phyloP scores from a whole-genome alignment of 257 asterid species.

The Handroanthus guayacan region DNA sequence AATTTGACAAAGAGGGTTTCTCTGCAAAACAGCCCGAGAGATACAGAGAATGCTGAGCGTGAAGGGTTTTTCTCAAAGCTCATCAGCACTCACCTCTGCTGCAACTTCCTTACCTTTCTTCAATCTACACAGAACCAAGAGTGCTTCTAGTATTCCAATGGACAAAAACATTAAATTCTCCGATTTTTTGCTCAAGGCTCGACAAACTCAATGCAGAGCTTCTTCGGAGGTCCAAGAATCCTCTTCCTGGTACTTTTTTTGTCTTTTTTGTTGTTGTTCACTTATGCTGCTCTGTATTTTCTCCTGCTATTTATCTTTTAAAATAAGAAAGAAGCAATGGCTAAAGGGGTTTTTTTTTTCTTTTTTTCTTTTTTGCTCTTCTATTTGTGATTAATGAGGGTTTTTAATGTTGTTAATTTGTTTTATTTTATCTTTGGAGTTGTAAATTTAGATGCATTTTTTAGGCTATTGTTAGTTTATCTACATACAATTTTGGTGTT shows the following conservation, averaged over 20 bases:
- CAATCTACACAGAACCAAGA: constrained; percentile 14
- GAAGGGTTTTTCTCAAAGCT: constrained; percentile 38
- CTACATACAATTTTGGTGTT: background rate
- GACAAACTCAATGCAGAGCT: constrained; percentile 42
- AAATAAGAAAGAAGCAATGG: background rate
- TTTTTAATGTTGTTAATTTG: background rate
- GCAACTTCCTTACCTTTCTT: constrained; percentile 38
- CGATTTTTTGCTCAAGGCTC: constrained; percentile 28
- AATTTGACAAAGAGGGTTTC: background rate
- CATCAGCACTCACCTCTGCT: constrained; percentile 33
- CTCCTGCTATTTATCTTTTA: background rate
- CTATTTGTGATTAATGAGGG: too few species aligned
- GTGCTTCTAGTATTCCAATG: constrained; percentile 33
- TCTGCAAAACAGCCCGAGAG: constrained; percentile 13
- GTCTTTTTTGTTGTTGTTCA: background rate
- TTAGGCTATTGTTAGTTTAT: background rate
- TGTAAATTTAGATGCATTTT: background rate
- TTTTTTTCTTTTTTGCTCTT: too few species aligned
- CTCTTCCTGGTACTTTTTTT: constrained; percentile 41
- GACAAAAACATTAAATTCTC: constrained; percentile 29
- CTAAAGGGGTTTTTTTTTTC: too few species aligned
- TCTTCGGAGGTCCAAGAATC: constrained; percentile 49
- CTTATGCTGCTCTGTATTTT: background rate
- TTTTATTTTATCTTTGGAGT: background rate
- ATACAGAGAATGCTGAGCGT: constrained; percentile 47